Conservation (phyloP, 768 basidiomycete genomes). For the Sutorius australiensis region DNA sequence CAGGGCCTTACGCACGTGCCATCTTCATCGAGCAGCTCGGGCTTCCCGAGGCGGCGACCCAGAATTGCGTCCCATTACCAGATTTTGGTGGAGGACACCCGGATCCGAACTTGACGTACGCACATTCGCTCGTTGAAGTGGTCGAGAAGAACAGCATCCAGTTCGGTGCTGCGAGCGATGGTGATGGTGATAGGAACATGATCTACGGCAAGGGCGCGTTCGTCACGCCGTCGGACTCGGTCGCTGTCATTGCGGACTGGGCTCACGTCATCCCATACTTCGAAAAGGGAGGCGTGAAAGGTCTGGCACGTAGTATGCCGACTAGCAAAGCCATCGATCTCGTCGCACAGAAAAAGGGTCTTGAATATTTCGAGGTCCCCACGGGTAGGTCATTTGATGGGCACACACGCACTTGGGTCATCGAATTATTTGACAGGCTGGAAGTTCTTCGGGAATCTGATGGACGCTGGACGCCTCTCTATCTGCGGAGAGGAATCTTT, state of each 20-base stretch:
- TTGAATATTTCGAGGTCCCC: constrained; percentile 94
- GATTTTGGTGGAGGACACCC: constrained; percentile 99
- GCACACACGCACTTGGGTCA: background rate
- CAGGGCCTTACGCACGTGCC: constrained; percentile 90
- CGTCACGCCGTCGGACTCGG: constrained; percentile 96
- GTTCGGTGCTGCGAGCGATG: constrained; percentile 96
- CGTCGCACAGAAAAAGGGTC: constrained; percentile 89
- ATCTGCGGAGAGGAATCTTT: constrained; percentile 99
- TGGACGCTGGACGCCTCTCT: constrained; percentile 97
- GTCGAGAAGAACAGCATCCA: constrained; percentile 84
- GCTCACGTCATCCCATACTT: constrained; percentile 90
- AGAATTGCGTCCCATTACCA: constrained; percentile 88
- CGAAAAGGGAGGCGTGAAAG: constrained; percentile 85
- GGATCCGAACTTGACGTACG: constrained; percentile 97
- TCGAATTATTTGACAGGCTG: constrained; percentile 55
- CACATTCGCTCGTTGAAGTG: constrained; percentile 86
- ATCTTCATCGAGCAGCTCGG: constrained; percentile 83
- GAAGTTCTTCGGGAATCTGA: constrained; percentile 99
- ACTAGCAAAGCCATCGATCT: constrained; percentile 96
- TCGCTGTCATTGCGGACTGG: constrained; percentile 99
- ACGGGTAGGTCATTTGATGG: constrained; percentile 56
- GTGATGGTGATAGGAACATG: constrained; percentile 99
- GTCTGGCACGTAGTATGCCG: constrained; percentile 95
- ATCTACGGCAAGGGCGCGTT: constrained; percentile 98
- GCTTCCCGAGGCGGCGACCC: constrained; percentile 74